These are phyloP conservation scores for Barnettozyma hawaiiensis DNA, from an alignment of 1,139 yeast genomes.

Conservation along the genomic window DNA sequence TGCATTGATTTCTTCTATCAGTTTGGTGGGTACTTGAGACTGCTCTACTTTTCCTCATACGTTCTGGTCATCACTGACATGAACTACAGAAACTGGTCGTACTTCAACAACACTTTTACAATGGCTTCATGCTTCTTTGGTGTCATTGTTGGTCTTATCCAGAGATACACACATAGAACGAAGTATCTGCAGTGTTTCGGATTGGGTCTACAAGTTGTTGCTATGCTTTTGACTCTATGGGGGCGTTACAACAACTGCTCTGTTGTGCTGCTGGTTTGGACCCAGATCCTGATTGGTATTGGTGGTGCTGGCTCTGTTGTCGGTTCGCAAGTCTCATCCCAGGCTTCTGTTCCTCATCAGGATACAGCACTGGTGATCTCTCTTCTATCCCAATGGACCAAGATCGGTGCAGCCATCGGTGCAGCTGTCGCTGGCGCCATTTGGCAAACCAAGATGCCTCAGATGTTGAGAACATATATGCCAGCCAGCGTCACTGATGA, in stretches of 20 bases:
- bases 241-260: constrained; percentile 23
- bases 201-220: constrained; percentile 26
- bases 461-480: constrained; percentile 7
- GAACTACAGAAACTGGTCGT: constrained; percentile 29
- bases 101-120: constrained; percentile 30
- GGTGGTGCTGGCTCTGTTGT: constrained; percentile 32
- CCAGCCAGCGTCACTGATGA: constrained; percentile 8
- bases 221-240: constrained; percentile 26
- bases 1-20: constrained; percentile 28
- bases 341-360: constrained; percentile 38
- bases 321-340: constrained; percentile 31
- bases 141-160: constrained; percentile 28
- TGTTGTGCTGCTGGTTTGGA: constrained; percentile 23
- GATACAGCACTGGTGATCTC: constrained; percentile 41
- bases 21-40: constrained; percentile 26
- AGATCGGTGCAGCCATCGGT: constrained; percentile 43
- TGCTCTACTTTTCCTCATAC: constrained; percentile 28
- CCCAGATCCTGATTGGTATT: constrained; percentile 22
- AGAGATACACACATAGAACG: constrained; percentile 29
- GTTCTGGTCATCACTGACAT: constrained; percentile 26
- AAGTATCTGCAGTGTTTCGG: constrained; percentile 30
- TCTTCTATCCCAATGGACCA: constrained; percentile 34
- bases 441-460: constrained; percentile 9
- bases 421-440: constrained; percentile 40
- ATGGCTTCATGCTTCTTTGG: constrained; percentile 32